These are phyloP conservation scores for Umbelopsis sp. DNA, from an alignment of 192 early-diverging fungal genomes.

Conservation along the genomic window DNA sequence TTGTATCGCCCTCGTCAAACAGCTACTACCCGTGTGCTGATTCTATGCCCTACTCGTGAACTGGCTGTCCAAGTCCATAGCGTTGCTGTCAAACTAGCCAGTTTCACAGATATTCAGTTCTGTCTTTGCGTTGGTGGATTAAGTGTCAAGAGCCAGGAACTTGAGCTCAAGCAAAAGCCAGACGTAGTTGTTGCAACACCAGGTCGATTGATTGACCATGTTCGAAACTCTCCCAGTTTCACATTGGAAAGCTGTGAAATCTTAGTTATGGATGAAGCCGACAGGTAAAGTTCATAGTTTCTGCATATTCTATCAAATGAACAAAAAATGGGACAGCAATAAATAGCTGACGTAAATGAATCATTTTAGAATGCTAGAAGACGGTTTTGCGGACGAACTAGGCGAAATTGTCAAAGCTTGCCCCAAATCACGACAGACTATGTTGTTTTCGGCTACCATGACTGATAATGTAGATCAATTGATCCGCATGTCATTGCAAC, in stretches of 20 bases:
- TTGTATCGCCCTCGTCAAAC: constrained; percentile 83
- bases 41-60: constrained; percentile 97
- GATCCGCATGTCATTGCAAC: constrained; percentile 87
- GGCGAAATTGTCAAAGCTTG: constrained; percentile 91
- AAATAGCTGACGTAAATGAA: not conserved
- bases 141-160: constrained; percentile 82
- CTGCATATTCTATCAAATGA: not conserved
- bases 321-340: not conserved
- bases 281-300: constrained; percentile 53
- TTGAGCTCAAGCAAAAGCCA: constrained; percentile 81
- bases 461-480: constrained; percentile 97
- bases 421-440: constrained; percentile 90
- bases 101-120: constrained; percentile 86
- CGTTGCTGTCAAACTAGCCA: constrained; percentile 82
- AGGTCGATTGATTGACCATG: constrained; percentile 96
- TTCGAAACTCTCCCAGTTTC: constrained; percentile 92
- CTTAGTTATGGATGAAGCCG: constrained; percentile 98
- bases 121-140: constrained; percentile 93
- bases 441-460: constrained; percentile 99
- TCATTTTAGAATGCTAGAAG: constrained; percentile 83
- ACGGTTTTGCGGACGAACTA: constrained; percentile 95
- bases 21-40: constrained; percentile 81
- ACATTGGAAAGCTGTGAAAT: constrained; percentile 89
- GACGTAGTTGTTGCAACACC: constrained; percentile 98
- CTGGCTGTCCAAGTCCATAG: constrained; percentile 96